Evolutionary conservation across 83 land plant genomes (phyloP), one percentile per base, ranked within the genome.

Genomic region (Picea mariana): DNA sequence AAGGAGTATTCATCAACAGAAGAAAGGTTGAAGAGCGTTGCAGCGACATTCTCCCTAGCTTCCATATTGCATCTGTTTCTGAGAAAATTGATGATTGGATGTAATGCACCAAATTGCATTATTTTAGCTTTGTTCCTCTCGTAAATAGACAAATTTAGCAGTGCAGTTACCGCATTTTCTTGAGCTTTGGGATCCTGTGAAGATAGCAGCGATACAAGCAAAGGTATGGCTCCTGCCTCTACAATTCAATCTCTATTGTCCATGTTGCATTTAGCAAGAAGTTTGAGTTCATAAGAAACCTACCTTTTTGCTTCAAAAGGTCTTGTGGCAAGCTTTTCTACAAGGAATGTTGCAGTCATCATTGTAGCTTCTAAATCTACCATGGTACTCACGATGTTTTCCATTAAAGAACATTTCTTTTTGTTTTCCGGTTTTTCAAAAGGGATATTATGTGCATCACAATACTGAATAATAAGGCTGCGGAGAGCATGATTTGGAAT

Each of bases 21-120:
- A 38, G 93, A 40, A 38, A 96, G 83, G 80, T 92, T 94, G 79
- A 91, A 92, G 20, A 96, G 63, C 6, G 87, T 82, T 0, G 94
- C 95, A 0, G 97, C 97, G 0, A 94, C 96, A 26, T 85, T 88
- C 73, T 93, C 90, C 80, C 85, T 64, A 6, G 92, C 82, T 79
- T 88, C 94, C 23, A 82, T 58, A 34, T 47, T 87, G 20, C 76
- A 42, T 9, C 91, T 94, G 6, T 15, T 21, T 24, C 61, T 77
- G 21, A 94, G 55, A 13, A 86, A 85, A 9, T 77, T 64, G 42
- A 88, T 79, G 31, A 95, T 85, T 20, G 78, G 59, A 16, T 77
- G 77, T 68, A 95, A 55, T 27, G 92, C 92, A 3, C 90, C 88
- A 9, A 83, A 82, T 27, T 91, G 90, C 52, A 89, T 67, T 44